Conservation (phyloP, 2,329 filamentous ascomycete genomes). For the Capronia epimyces region DNA sequence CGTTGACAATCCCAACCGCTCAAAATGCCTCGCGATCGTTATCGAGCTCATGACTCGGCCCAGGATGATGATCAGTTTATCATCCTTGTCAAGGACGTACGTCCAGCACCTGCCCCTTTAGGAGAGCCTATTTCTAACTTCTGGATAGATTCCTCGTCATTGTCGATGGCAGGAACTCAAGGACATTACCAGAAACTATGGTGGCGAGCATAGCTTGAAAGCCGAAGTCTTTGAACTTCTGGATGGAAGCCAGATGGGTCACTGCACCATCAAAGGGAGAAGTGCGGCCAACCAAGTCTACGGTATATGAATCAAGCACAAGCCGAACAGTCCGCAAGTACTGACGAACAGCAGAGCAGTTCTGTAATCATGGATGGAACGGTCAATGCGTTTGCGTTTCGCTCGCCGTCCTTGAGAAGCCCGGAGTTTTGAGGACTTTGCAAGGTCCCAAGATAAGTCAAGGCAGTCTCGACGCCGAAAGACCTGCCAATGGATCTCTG, state of each 20-base stretch:
- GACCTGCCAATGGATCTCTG: background rate
- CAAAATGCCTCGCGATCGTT: slow-evolving; percentile 20
- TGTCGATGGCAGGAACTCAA: slow-evolving; percentile 30
- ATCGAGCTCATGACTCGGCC: slow-evolving; percentile 11
- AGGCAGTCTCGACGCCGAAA: slow-evolving; percentile 3
- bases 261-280: slow-evolving; percentile 23
- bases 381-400: slow-evolving; percentile 18
- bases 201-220: slow-evolving; percentile 23
- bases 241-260: slow-evolving; percentile 21
- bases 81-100: slow-evolving; percentile 26
- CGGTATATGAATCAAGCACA: slow-evolving; percentile 9
- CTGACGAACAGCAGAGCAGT: slow-evolving; percentile 13
- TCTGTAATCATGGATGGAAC: slow-evolving; percentile 20
- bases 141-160: slow-evolving; percentile 24
- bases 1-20: background rate
- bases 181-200: slow-evolving; percentile 24
- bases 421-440: slow-evolving; percentile 15
- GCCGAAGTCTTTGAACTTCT: slow-evolving; percentile 20
- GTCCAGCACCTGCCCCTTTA: background rate
- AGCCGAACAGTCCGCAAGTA: background rate
- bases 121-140: background rate
- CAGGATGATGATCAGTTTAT: slow-evolving; percentile 25
- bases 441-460: slow-evolving; percentile 17
- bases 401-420: slow-evolving; percentile 17
- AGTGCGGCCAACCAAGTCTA: slow-evolving; percentile 20